Percentiles rank a stretch among this genome's conserved stretches.
These are phyloP conservation scores for Leptographium wingfieldii DNA, from an alignment of 2,329 filamentous ascomycete species.

Conservation along the genomic window DNA sequence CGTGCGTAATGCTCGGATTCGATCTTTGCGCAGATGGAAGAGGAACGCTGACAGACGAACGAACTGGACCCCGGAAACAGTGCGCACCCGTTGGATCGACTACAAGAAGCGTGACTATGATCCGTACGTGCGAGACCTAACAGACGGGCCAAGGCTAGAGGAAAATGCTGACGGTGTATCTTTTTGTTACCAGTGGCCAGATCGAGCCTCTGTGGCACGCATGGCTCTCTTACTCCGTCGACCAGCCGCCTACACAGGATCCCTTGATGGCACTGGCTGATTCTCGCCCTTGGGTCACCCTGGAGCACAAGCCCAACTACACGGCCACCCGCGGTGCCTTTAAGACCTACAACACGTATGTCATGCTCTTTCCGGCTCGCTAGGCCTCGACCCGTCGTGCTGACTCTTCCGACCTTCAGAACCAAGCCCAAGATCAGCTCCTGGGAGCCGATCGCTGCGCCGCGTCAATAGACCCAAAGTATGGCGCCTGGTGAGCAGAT, in stretches of 20 bases:
- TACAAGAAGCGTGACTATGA: conserved; percentile 83
- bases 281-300: conserved; percentile 60
- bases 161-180: background rate
- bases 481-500: background rate
- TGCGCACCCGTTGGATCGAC: conserved; percentile 94
- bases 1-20: conserved; percentile 39
- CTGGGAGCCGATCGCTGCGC: conserved; percentile 22
- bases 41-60: background rate
- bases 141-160: no score
- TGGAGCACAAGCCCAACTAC: conserved; percentile 57
- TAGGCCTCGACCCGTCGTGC: background rate
- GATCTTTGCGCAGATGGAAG: background rate
- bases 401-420: conserved; percentile 8
- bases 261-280: conserved; percentile 44
- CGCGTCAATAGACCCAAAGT: conserved; percentile 13
- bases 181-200: conserved; percentile 43
- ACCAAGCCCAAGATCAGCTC: conserved; percentile 23
- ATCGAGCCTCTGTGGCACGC: conserved; percentile 97
- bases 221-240: conserved; percentile 90
- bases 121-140: conserved; percentile 35
- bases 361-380: conserved; percentile 16
- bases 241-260: conserved; percentile 73
- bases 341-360: conserved; percentile 92
- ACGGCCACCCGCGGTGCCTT: conserved; percentile 69
- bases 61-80: conserved; percentile 27